Base-by-base conservation (phyloP, 2,329 filamentous ascomycete species). In the Mycosphaerella arachidis region DNA sequence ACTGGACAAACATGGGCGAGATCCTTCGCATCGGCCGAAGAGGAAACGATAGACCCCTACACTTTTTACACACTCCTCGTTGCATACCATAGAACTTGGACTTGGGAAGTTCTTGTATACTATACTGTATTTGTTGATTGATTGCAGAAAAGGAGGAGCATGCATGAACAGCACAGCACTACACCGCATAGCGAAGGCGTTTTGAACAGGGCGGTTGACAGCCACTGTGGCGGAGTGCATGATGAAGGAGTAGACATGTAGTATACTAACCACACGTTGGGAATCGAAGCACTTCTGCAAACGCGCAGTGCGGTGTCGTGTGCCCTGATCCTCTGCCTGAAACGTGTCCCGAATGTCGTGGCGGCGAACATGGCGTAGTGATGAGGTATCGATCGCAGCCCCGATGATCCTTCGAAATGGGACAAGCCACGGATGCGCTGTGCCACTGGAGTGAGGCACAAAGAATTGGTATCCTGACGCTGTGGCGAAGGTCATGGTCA, bases 1-100 rank as follows among this genome's bases (percentile, higher is more conserved):
- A 59, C 54, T 73, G 60, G 72, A 75, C 61, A 72, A 70, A 63
- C 68, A 74, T 59, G 73, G 73, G 7, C 64, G 73, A 57, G 73
- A 75, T 63, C 67, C 70, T 20, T 69, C 69, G 55, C 73, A 74
- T 68, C 67, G 73, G 45, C 68, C 71, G 18, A 73, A 73, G 62
- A 70, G 67, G 66, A 67, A 64, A 65, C 66, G 68, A 58, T 71
- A 67, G 55, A 51, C 24, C 24, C 24, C 24, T 24, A 24, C 7
- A 24, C 7, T 7, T 18, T 30, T 29, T 29, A 56, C 53, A 35
- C 27, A 30, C 37, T 24, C 40, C 16, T 27, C 9, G 29, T 20
- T 30, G 12, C 10, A 52, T 35, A n/a, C n/a, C 45, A 40, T 43
- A 56, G 24, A n/a, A 54, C 20, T 29, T 10, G 20, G 30, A 29